A percentile compares a stretch with the other conserved stretches of the same genome.
Conservation (phyloP, 164 flowering plant species). For the Euptelea pleiosperma region DNA sequence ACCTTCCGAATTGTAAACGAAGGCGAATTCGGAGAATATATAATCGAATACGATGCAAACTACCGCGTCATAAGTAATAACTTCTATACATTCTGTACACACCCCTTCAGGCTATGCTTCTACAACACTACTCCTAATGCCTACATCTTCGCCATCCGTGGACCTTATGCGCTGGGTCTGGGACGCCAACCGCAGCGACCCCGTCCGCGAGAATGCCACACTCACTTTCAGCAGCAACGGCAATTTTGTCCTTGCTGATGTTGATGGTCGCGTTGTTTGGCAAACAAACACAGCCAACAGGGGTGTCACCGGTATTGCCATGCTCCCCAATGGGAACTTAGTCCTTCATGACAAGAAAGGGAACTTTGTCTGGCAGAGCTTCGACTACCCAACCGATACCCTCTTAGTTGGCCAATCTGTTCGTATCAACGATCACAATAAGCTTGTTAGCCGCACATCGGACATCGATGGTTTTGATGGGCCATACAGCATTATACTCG, state of each 20-base stretch:
- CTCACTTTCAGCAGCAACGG: slow-evolving; percentile 39
- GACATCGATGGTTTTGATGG: slow-evolving; percentile 18
- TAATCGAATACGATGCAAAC: slow-evolving; percentile 38
- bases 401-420: slow-evolving; percentile 48
- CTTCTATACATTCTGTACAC: not conserved
- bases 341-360: slow-evolving; percentile 42
- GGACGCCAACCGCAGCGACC: slow-evolving; percentile 56
- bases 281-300: slow-evolving; percentile 49
- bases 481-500: slow-evolving; percentile 25
- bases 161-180: slow-evolving; percentile 52
- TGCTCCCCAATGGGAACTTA: slow-evolving; percentile 49
- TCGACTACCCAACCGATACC: slow-evolving; percentile 51
- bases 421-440: slow-evolving; percentile 10
- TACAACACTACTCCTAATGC: slow-evolving; percentile 36
- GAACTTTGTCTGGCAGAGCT: slow-evolving; percentile 52
- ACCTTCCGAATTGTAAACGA: slow-evolving; percentile 38
- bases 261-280: slow-evolving; percentile 49
- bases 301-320: slow-evolving; percentile 39
- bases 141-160: slow-evolving; percentile 24
- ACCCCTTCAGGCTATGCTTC: slow-evolving; percentile 28
- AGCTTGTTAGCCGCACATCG: slow-evolving; percentile 27
- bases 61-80: slow-evolving; percentile 27
- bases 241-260: slow-evolving; percentile 47
- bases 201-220: slow-evolving; percentile 44
- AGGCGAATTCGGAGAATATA: slow-evolving; percentile 34